Conservation (phyloP, 1,284 basidiomycete genomes). For the Cryptococcus sp. region DNA sequence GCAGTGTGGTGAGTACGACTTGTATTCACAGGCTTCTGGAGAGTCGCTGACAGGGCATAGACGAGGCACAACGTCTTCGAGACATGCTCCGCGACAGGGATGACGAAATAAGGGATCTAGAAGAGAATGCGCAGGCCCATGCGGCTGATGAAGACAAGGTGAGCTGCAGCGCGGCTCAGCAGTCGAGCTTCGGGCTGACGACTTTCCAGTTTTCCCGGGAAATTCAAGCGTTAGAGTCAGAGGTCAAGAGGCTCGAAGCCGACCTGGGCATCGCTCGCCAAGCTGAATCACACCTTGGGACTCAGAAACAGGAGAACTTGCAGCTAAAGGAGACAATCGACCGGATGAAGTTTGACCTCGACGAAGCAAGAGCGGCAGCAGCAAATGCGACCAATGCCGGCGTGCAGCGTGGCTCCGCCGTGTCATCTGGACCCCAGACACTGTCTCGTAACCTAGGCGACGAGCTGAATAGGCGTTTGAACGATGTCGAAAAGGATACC, state of each 20-base stretch:
- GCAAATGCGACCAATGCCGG: conserved; percentile 51
- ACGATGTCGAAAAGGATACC: conserved; percentile 55
- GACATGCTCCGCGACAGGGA: conserved; percentile 71
- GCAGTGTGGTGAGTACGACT: conserved; percentile 66
- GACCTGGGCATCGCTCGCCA: conserved; percentile 69
- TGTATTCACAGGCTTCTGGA: background rate
- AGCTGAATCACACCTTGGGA: conserved; percentile 71
- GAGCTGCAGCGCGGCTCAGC: conserved; percentile 3
- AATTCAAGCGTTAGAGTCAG: conserved; percentile 68
- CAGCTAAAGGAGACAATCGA: conserved; percentile 90
- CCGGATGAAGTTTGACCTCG: conserved; percentile 83
- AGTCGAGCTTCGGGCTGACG: conserved; percentile 13
- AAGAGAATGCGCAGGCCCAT: conserved; percentile 63
- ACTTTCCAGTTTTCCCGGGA: conserved; percentile 55
- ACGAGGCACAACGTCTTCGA: conserved; percentile 74
- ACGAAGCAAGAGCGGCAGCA: conserved; percentile 67
- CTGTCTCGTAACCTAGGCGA: conserved; percentile 78
- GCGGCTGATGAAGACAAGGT: conserved; percentile 61
- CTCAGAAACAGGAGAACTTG: conserved; percentile 88
- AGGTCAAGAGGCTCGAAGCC: conserved; percentile 64
- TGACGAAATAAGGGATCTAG: conserved; percentile 66
- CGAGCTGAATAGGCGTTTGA: conserved; percentile 66
- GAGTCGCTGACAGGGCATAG: conserved; percentile 51
- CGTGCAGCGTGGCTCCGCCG: conserved; percentile 14
- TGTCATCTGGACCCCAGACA: conserved; percentile 57